phyloP scores from a whole-genome alignment of 148 eudicot genomes.

The Suaeda aralocaspica region DNA sequence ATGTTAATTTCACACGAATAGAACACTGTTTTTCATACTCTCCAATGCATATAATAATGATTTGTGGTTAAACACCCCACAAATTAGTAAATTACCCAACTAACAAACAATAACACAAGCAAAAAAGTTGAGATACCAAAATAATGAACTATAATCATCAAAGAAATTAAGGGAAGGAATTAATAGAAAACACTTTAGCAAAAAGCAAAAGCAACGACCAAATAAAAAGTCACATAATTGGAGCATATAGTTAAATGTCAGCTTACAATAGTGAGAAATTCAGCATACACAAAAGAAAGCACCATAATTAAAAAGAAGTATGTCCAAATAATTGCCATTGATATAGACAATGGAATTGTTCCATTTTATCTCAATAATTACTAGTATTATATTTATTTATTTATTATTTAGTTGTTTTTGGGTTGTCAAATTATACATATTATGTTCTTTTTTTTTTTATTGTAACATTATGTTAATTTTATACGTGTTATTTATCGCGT shows the following conservation, averaged over 20 bases:
- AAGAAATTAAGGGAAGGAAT: background rate
- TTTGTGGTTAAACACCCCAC: background rate
- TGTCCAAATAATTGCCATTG: conserved; percentile 6
- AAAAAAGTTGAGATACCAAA: background rate
- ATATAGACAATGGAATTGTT: too few species aligned
- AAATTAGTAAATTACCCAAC: background rate
- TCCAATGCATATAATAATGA: background rate
- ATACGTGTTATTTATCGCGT: too few species aligned
- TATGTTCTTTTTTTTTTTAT: too few species aligned
- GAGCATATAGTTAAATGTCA: conserved; percentile 11
- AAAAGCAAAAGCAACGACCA: conserved; percentile 9
- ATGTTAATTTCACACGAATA: too few species aligned
- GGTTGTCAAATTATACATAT: too few species aligned
- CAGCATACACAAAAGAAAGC: too few species aligned
- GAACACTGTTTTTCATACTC: background rate
- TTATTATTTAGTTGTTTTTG: background rate
- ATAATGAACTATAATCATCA: background rate
- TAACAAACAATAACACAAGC: conserved; percentile 2
- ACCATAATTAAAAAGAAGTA: background rate
- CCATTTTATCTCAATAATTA: background rate
- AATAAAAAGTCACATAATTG: background rate
- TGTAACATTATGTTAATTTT: too few species aligned
- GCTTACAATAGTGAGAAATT: conserved; percentile 1
- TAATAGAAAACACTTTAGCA: conserved; percentile 1
- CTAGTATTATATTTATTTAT: background rate